These are phyloP conservation scores for Camillea tinctor DNA, from an alignment of 2,329 filamentous ascomycete genomes.

Conservation along the genomic window DNA sequence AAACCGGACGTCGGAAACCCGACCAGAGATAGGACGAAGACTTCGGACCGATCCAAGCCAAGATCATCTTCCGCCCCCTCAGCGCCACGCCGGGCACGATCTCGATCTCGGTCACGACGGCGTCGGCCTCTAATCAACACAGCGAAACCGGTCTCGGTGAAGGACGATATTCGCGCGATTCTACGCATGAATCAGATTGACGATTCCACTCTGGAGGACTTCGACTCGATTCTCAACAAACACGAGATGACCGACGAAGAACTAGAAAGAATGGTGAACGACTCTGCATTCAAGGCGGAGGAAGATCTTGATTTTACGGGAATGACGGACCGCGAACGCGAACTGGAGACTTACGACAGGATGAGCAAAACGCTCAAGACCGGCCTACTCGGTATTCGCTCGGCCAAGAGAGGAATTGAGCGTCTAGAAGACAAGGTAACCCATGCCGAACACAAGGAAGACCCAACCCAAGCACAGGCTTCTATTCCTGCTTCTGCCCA, in stretches of 20 bases:
- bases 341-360: slow-evolving; percentile 45
- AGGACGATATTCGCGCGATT: slow-evolving; percentile 55
- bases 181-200: slow-evolving; percentile 54
- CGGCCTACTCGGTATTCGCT: slow-evolving; percentile 51
- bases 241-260: slow-evolving; percentile 33
- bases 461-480: slow-evolving; percentile 2
- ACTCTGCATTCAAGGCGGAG: slow-evolving; percentile 27
- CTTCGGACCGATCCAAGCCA: slow-evolving; percentile 9
- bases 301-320: slow-evolving; percentile 25
- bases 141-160: slow-evolving; percentile 52
- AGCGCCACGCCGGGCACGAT: slow-evolving; percentile 27
- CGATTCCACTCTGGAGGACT: slow-evolving; percentile 59
- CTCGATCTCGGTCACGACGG: slow-evolving; percentile 42
- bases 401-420: slow-evolving; percentile 58
- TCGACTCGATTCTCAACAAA: slow-evolving; percentile 50
- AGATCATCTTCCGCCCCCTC: slow-evolving; percentile 30
- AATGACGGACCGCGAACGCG: slow-evolving; percentile 35
- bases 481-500: slow-evolving; percentile 1
- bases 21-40: slow-evolving; percentile 4
- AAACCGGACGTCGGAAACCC: slow-evolving; percentile 8
- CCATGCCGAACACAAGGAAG: slow-evolving; percentile 34
- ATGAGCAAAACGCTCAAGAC: slow-evolving; percentile 54
- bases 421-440: slow-evolving; percentile 53
- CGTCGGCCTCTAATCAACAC: slow-evolving; percentile 52
- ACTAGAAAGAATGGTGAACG: slow-evolving; percentile 27